A percentile compares a stretch with the other conserved stretches of the same genome.
These are phyloP conservation scores for Microdochium paspali DNA, from an alignment of 2,329 filamentous ascomycete genomes.

Conservation along the genomic window DNA sequence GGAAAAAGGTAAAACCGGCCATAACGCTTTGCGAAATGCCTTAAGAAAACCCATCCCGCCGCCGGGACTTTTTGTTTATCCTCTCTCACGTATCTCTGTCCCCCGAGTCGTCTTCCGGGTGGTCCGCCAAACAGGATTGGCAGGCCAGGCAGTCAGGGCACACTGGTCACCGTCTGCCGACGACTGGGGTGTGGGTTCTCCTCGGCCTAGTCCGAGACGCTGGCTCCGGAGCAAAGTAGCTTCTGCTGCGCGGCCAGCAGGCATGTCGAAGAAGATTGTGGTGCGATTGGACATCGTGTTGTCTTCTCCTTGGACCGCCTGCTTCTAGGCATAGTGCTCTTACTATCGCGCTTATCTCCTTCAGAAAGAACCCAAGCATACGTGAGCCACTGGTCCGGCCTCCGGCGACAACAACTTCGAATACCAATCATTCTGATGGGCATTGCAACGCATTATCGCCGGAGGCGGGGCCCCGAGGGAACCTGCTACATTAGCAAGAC, in stretches of 20 bases:
- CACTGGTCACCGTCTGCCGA: background rate
- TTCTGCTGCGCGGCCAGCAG: conserved; percentile 21
- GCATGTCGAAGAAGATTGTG: conserved; percentile 1
- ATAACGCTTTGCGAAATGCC: too few species aligned
- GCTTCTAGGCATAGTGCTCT: conserved; percentile 26
- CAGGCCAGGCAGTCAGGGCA: background rate
- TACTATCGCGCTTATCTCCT: conserved; percentile 51
- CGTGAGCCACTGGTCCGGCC: conserved; percentile 13
- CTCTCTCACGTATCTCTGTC: conserved; percentile 12
- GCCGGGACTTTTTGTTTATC: conserved; percentile 9
- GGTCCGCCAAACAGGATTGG: background rate
- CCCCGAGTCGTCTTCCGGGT: conserved; percentile 16
- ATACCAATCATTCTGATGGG: conserved; percentile 2
- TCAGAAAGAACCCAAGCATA: conserved; percentile 38
- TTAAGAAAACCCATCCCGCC: too few species aligned
- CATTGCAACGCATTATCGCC: background rate
- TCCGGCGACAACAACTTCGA: background rate
- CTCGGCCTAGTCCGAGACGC: conserved; percentile 47
- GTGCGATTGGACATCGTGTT: conserved; percentile 1
- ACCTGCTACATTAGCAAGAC: background rate
- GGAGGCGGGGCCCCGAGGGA: background rate
- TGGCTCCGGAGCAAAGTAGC: conserved; percentile 48
- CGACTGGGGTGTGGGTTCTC: conserved; percentile 22
- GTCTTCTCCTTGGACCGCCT: conserved; percentile 7
- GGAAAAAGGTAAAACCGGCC: too few species aligned